Conservation (phyloP, 768 basidiomycete species). For the Dacryopinax primogenitus region DNA sequence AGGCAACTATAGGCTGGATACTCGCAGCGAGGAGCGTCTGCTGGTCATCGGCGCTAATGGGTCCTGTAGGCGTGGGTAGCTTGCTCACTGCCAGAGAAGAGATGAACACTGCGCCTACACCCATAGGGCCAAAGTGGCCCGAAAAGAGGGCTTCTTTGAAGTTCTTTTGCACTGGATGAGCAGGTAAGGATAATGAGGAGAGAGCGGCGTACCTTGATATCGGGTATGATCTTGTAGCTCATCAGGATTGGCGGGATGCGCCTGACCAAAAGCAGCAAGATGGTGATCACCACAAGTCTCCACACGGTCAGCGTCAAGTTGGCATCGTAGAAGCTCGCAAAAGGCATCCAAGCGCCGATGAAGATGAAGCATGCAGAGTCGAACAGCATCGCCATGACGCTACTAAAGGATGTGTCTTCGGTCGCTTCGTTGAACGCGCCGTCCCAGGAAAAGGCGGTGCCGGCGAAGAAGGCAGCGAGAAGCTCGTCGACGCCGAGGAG, state of each 20-base stretch:
- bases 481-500: slow-evolving; percentile 88
- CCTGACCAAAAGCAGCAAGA: slow-evolving; percentile 69
- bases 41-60: slow-evolving; percentile 38
- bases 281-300: slow-evolving; percentile 70
- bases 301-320: slow-evolving; percentile 62
- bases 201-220: slow-evolving; percentile 45
- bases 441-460: slow-evolving; percentile 94
- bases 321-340: slow-evolving; percentile 56
- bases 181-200: background rate
- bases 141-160: slow-evolving; percentile 86
- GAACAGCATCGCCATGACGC: slow-evolving; percentile 91
- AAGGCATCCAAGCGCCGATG: slow-evolving; percentile 97
- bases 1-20: slow-evolving; percentile 88
- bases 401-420: slow-evolving; percentile 88
- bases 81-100: slow-evolving; percentile 61
- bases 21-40: slow-evolving; percentile 52
- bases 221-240: slow-evolving; percentile 86
- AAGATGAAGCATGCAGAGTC: slow-evolving; percentile 89
- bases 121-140: slow-evolving; percentile 95
- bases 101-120: slow-evolving; percentile 93
- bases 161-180: slow-evolving; percentile 31
- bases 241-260: slow-evolving; percentile 74
- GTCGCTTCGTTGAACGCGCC: slow-evolving; percentile 88
- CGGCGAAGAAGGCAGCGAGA: slow-evolving; percentile 86
- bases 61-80: slow-evolving; percentile 42